These are phyloP conservation scores for Chytriomyces sp. DNA, from an alignment of 192 early-diverging fungal genomes.

Conservation along the genomic window DNA sequence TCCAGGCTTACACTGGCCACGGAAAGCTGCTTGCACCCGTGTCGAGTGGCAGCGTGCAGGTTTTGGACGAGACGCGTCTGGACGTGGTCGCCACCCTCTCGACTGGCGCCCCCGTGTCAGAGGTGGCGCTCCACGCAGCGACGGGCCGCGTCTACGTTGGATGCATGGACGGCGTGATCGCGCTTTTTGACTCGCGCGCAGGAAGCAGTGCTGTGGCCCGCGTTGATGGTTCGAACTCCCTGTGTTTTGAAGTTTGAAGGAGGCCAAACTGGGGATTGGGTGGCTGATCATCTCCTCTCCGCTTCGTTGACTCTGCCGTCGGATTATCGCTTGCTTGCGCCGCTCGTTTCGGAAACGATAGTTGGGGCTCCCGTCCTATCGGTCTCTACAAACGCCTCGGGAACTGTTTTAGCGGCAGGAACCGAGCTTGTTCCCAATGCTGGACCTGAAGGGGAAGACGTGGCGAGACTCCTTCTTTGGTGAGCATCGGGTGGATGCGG, in stretches of 20 bases:
- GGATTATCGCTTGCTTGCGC: background rate
- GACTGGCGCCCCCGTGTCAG: background rate
- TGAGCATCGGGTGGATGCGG: too few relatives aligned
- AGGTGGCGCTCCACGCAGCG: constrained; percentile 1
- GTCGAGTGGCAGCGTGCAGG: constrained; percentile 2
- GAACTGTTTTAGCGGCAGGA: constrained; percentile 43
- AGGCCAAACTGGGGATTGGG: too few relatives aligned
- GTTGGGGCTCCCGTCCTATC: constrained; percentile 38
- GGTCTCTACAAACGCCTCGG: constrained; percentile 36
- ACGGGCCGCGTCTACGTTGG: constrained; percentile 8
- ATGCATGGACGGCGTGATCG: constrained; percentile 21
- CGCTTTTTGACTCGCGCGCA: constrained; percentile 39
- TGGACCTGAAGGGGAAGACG: constrained; percentile 41
- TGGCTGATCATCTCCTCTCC: too few relatives aligned
- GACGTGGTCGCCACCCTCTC: background rate
- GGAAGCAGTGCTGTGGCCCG: constrained; percentile 3
- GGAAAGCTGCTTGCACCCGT: background rate
- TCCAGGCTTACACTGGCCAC: background rate
- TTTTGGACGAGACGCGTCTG: background rate
- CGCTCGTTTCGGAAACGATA: constrained; percentile 6
- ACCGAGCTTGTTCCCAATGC: constrained; percentile 35
- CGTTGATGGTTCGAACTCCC: background rate
- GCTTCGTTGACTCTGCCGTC: too few relatives aligned
- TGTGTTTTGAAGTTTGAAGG: background rate
- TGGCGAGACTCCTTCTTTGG: constrained; percentile 49